These are phyloP conservation scores for Bipolaris bicolor DNA, from an alignment of 2,329 filamentous ascomycete genomes.

Conservation along the genomic window DNA sequence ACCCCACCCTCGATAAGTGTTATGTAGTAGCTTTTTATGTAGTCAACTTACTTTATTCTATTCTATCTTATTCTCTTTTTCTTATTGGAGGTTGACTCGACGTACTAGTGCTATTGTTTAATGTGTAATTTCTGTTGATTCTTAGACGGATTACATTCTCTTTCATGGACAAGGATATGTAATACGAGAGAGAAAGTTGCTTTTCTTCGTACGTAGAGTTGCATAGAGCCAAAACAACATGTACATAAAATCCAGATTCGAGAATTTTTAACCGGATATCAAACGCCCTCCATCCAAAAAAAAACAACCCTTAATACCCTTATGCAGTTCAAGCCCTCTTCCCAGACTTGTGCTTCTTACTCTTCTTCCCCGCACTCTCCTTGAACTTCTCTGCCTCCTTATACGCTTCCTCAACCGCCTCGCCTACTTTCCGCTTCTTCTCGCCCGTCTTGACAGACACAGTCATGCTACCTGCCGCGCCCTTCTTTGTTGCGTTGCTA, in stretches of 20 bases:
- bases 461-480: conserved; percentile 62
- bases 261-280: conserved; percentile 1
- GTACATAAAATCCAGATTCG: background rate
- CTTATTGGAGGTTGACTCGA: too few species aligned
- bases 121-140: too few species aligned
- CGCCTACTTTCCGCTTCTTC: conserved; percentile 73
- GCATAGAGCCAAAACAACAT: background rate
- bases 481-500: conserved; percentile 51
- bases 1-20: too few species aligned
- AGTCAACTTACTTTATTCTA: too few species aligned
- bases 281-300: background rate
- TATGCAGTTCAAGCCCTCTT: conserved; percentile 51
- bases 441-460: conserved; percentile 85
- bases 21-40: too few species aligned
- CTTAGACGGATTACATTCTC: too few species aligned
- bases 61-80: too few species aligned
- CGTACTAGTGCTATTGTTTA: too few species aligned
- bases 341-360: conserved; percentile 44
- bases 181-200: background rate
- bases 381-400: conserved; percentile 47
- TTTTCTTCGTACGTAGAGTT: background rate
- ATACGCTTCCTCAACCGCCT: conserved; percentile 57
- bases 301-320: background rate
- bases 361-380: conserved; percentile 43
- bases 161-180: too few species aligned